These are phyloP conservation scores for Euphorbia lathyris DNA, from an alignment of 345 rosid species.

Conservation along the genomic window DNA sequence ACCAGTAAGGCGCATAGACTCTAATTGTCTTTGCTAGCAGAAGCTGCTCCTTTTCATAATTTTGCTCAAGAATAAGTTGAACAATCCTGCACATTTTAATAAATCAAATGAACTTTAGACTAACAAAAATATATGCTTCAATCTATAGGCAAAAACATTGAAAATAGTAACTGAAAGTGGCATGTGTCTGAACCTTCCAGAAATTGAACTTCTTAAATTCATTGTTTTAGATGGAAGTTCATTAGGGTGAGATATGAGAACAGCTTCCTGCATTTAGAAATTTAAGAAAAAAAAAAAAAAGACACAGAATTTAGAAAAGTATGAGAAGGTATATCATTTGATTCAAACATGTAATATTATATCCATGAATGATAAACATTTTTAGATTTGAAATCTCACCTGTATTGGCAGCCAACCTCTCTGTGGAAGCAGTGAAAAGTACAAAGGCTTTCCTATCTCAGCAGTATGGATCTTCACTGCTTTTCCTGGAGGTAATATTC, in stretches of 20 bases:
- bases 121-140: conserved; percentile 7
- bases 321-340: neutral
- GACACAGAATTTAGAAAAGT: conserved; percentile 3
- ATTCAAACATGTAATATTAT: neutral
- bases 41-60: conserved; percentile 56
- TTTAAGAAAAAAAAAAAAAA: too few species aligned
- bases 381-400: conserved; percentile 38
- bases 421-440: conserved; percentile 76
- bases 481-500: conserved; percentile 61
- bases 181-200: conserved; percentile 63
- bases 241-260: conserved; percentile 77
- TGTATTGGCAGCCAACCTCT: conserved; percentile 81
- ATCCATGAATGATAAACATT: conserved; percentile 1
- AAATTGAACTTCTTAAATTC: conserved; percentile 71
- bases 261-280: conserved; percentile 78
- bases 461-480: conserved; percentile 70
- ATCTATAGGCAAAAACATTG: conserved; percentile 5
- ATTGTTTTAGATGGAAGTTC: conserved; percentile 75
- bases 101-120: conserved; percentile 26
- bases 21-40: conserved; percentile 57
- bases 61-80: conserved; percentile 82
- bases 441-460: conserved; percentile 65
- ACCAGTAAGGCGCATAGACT: conserved; percentile 91
- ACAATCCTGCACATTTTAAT: conserved; percentile 58
- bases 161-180: conserved; percentile 20